These are phyloP conservation scores for Fraxinus albicans DNA, from an alignment of 305 asterid species.

Conservation along the genomic window DNA sequence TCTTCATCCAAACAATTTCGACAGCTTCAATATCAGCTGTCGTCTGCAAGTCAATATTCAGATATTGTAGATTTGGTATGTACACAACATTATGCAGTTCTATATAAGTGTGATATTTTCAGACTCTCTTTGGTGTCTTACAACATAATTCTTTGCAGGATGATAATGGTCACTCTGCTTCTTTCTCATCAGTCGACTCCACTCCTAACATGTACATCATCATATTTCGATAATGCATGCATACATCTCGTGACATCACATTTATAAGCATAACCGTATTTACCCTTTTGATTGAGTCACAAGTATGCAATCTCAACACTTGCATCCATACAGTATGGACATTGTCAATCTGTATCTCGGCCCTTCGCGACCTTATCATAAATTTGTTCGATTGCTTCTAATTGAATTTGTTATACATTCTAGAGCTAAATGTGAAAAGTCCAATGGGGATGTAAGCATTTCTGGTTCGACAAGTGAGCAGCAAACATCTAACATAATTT, in stretches of 20 bases:
- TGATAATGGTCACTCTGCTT: conserved; percentile 46
- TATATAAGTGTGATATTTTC: neutral
- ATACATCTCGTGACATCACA: neutral
- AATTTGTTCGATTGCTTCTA: conserved; percentile 8
- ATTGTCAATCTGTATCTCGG: neutral
- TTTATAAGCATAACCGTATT: neutral
- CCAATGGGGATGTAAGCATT: conserved; percentile 53
- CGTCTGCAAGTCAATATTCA: conserved; percentile 38
- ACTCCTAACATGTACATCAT: conserved; percentile 47
- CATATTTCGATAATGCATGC: conserved; percentile 16
- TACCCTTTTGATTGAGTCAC: neutral
- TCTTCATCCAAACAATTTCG: conserved; percentile 14
- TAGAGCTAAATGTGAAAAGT: conserved; percentile 58
- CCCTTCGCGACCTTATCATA: neutral
- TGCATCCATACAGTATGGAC: neutral
- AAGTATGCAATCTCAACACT: neutral
- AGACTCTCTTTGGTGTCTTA: conserved; percentile 12
- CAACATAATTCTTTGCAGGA: conserved; percentile 54
- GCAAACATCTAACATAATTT: conserved; percentile 26
- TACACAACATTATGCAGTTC: neutral
- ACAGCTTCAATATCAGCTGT: conserved; percentile 33
- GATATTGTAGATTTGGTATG: conserved; percentile 40
- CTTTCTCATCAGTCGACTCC: conserved; percentile 45
- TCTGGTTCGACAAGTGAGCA: conserved; percentile 44
- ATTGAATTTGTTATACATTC: conserved; percentile 19